These are phyloP conservation scores for Amoebophrya sp. DNA, from an alignment of 169 alveolate genomes.

Conservation along the genomic window DNA sequence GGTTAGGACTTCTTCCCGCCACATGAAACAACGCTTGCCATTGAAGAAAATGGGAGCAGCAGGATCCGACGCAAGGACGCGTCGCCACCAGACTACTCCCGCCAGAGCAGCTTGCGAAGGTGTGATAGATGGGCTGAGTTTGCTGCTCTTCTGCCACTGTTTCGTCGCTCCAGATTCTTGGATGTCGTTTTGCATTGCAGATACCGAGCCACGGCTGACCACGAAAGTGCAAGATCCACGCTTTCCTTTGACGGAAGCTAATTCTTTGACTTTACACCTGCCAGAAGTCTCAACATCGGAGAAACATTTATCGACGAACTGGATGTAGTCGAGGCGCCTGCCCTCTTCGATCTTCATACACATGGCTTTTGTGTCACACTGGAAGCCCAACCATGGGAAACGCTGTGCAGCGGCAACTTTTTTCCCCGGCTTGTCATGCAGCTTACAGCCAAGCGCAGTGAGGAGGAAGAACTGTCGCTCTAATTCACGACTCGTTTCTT, in stretches of 20 bases:
- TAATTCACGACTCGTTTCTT: background rate
- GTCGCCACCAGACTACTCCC: background rate
- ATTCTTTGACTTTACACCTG: background rate
- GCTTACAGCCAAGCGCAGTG: background rate
- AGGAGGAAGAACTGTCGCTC: background rate
- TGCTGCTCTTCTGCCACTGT: background rate
- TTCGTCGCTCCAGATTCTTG: background rate
- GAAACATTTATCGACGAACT: background rate
- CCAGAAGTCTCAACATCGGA: background rate
- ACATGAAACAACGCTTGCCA: background rate
- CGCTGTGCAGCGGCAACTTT: background rate
- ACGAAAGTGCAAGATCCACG: background rate
- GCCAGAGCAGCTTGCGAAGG: background rate
- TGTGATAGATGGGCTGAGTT: background rate
- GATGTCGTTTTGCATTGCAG: background rate
- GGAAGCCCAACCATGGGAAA: background rate
- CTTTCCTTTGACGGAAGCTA: background rate
- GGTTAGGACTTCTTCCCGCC: background rate
- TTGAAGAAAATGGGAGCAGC: background rate
- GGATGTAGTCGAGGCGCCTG: background rate
- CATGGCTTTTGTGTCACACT: background rate
- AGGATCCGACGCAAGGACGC: background rate
- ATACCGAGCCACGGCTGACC: background rate
- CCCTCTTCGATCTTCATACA: background rate
- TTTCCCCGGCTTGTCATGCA: background rate